phyloP scores from a whole-genome alignment of 2,329 filamentous ascomycete species.

The Teratosphaeria gauchensis region DNA sequence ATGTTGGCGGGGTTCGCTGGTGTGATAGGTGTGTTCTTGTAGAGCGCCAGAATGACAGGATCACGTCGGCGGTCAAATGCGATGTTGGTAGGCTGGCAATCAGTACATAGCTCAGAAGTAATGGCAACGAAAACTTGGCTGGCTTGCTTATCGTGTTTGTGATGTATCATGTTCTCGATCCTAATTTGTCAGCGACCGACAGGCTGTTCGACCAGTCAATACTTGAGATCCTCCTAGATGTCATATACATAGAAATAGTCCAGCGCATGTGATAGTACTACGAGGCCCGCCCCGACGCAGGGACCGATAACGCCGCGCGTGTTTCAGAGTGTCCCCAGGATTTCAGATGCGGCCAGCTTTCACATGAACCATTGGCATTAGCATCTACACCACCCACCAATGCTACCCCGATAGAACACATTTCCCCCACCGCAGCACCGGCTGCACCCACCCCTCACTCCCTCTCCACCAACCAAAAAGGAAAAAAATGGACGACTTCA shows the following conservation, averaged over 20 bases:
- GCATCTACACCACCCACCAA: not conserved
- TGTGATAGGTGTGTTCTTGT: not conserved
- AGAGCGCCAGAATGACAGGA: too few relatives aligned
- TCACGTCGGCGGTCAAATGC: too few relatives aligned
- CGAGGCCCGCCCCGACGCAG: not conserved
- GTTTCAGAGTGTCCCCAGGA: not conserved
- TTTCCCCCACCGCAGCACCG: not conserved
- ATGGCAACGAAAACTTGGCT: not conserved
- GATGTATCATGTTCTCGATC: not conserved
- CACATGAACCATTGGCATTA: not conserved
- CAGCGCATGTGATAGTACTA: not conserved
- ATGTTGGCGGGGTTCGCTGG: not conserved
- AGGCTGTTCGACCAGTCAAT: not conserved
- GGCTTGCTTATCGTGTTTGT: not conserved
- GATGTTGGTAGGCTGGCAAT: not conserved
- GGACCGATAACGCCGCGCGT: not conserved
- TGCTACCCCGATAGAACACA: conserved; percentile 3
- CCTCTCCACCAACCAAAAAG: too few relatives aligned
- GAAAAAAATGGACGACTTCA: conserved; percentile 87
- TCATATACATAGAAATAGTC: too few relatives aligned
- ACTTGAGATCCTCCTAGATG: not conserved
- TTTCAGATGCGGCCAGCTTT: not conserved
- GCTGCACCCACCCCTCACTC: too few relatives aligned
- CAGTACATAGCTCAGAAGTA: not conserved
- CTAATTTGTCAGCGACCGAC: too few relatives aligned